These are phyloP conservation scores for Saturnispora halmiae DNA, from an alignment of 805 yeast genomes.

Conservation along the genomic window DNA sequence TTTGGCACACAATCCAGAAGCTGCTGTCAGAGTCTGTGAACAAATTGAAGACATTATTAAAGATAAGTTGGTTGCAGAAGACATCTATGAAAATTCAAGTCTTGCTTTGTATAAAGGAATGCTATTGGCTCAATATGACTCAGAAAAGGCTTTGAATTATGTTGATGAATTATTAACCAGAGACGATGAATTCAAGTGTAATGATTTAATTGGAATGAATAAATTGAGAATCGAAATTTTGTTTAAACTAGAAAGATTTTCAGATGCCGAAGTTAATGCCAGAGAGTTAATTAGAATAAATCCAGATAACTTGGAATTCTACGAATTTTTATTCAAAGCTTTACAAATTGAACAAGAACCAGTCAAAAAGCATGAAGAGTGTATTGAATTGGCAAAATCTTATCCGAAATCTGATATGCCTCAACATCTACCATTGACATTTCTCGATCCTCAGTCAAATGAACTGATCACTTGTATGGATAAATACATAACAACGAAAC, in stretches of 20 bases:
- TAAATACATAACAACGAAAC: slow-evolving; percentile 49
- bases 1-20: slow-evolving; percentile 54
- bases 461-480: slow-evolving; percentile 36
- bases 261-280: slow-evolving; percentile 61
- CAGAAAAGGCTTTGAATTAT: slow-evolving; percentile 49
- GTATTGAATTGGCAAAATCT: slow-evolving; percentile 52
- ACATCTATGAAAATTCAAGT: slow-evolving; percentile 74
- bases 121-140: slow-evolving; percentile 46
- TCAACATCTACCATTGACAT: slow-evolving; percentile 65
- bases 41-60: slow-evolving; percentile 69
- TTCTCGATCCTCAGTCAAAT: slow-evolving; percentile 42
- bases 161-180: slow-evolving; percentile 31
- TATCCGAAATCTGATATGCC: slow-evolving; percentile 85
- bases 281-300: slow-evolving; percentile 71
- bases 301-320: slow-evolving; percentile 69
- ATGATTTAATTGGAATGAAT: slow-evolving; percentile 35
- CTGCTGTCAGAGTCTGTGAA: slow-evolving; percentile 62
- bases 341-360: slow-evolving; percentile 43
- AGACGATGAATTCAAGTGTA: slow-evolving; percentile 12
- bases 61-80: slow-evolving; percentile 58
- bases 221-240: slow-evolving; percentile 63
- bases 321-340: slow-evolving; percentile 54
- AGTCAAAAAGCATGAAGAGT: slow-evolving; percentile 49
- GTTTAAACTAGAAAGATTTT: slow-evolving; percentile 36
- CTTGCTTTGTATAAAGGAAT: slow-evolving; percentile 63